Conservation (phyloP, 2,329 filamentous ascomycete genomes). For the Trichoderma guizhouense region DNA sequence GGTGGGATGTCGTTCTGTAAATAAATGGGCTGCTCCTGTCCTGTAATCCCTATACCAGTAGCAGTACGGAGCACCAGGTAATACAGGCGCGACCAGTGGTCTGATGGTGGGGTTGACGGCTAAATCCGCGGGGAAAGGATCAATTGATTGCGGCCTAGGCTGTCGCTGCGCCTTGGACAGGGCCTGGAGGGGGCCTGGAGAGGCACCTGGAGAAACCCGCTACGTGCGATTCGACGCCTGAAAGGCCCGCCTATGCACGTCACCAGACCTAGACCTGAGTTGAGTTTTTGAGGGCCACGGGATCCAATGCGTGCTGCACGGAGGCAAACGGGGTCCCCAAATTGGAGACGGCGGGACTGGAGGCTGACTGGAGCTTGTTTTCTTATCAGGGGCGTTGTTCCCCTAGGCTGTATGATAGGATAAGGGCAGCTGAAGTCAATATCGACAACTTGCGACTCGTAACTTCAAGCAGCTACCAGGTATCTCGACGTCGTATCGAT, state of each 20-base stretch:
- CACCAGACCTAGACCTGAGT: constrained; percentile 1
- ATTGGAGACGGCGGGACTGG: not conserved
- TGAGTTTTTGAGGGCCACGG: not conserved
- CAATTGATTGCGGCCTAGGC: not conserved
- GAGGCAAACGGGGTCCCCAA: not conserved
- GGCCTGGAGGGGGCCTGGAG: not conserved
- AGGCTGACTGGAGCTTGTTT: not conserved
- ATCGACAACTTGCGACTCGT: not conserved
- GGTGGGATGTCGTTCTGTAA: constrained; percentile 12
- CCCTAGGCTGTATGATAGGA: not conserved
- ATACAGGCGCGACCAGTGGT: constrained; percentile 1
- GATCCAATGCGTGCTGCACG: not conserved
- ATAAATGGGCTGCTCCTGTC: not conserved
- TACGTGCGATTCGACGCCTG: not conserved
- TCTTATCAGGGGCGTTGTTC: not conserved
- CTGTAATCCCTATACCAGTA: not conserved
- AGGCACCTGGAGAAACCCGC: not conserved
- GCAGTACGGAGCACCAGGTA: not conserved
- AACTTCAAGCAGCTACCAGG: not conserved
- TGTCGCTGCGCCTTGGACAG: not conserved
- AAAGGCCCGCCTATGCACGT: constrained; percentile 2
- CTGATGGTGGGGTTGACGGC: constrained; percentile 17
- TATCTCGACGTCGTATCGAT: not conserved
- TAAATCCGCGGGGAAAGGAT: constrained; percentile 1
- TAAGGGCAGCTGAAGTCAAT: not conserved